Evolutionary conservation across 2,329 filamentous ascomycete genomes (phyloP).

Genomic region (Fusarium zealandicum): DNA sequence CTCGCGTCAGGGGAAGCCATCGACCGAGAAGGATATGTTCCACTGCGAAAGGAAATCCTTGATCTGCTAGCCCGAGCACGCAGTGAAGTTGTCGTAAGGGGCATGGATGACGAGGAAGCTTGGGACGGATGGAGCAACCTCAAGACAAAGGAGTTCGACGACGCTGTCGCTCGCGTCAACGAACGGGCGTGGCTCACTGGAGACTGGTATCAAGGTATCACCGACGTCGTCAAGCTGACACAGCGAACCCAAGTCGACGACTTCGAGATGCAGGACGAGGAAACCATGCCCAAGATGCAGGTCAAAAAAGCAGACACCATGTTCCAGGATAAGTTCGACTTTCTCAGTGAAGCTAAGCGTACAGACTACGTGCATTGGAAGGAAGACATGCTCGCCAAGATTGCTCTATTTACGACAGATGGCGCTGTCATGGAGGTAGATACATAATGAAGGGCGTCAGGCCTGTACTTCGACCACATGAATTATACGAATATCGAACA

Average conservation of each 20-base stretch:
- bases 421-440: constrained; percentile 48
- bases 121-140: constrained; percentile 62
- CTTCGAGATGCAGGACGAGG: constrained; percentile 48
- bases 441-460: constrained; percentile 36
- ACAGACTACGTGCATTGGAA: constrained; percentile 72
- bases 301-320: constrained; percentile 68
- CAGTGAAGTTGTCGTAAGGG: constrained; percentile 48
- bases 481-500: constrained; percentile 34
- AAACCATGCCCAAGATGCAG: constrained; percentile 46
- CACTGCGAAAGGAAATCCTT: constrained; percentile 55
- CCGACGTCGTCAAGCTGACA: constrained; percentile 56
- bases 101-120: constrained; percentile 54
- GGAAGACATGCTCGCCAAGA: constrained; percentile 61
- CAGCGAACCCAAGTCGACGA: constrained; percentile 47
- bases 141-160: constrained; percentile 64
- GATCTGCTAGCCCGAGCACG: constrained; percentile 52
- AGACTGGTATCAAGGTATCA: constrained; percentile 70
- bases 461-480: constrained; percentile 36
- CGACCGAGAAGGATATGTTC: constrained; percentile 55
- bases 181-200: constrained; percentile 63
- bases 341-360: constrained; percentile 68
- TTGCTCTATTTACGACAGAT: constrained; percentile 53
- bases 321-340: constrained; percentile 79
- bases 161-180: constrained; percentile 66
- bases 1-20: constrained; percentile 50